Conservation (phyloP, 176 grass and related monocot species). For the Ananas comosus region DNA sequence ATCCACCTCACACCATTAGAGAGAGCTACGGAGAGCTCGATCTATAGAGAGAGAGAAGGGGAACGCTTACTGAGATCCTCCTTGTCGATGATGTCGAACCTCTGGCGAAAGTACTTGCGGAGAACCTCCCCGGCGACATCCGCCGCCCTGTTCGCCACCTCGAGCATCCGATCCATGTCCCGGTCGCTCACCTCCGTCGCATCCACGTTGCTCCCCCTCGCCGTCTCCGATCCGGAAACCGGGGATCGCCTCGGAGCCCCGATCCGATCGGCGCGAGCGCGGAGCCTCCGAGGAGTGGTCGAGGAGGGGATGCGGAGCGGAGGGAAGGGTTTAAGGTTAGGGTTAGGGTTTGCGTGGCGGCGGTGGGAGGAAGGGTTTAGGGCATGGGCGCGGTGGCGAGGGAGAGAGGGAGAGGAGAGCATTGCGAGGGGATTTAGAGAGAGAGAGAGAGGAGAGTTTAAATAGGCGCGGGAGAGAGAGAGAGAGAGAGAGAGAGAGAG, state of each 20-base stretch:
- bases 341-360: conserved; percentile 10
- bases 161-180: conserved; percentile 41
- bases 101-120: conserved; percentile 74
- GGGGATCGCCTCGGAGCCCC: background rate
- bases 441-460: conserved; percentile 9
- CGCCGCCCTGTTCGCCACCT: conserved; percentile 50
- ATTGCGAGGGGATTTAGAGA: conserved; percentile 7
- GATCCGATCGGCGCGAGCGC: background rate
- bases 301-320: background rate
- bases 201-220: too few relatives aligned
- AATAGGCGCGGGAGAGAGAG: conserved; percentile 14
- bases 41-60: background rate
- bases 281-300: background rate
- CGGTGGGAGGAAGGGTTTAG: background rate
- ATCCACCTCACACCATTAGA: background rate
- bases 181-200: background rate
- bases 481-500: background rate
- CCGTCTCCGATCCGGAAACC: background rate
- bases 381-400: conserved; percentile 4
- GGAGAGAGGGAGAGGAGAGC: conserved; percentile 13
- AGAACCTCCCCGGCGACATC: conserved; percentile 60
- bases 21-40: background rate
- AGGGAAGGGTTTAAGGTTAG: background rate
- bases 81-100: conserved; percentile 76
- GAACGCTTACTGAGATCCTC: conserved; percentile 56